Evolutionary conservation across 139 green algal genomes (phyloP), one percentile per base, ranked within the genome.

Genomic region (Chlorella sp.): DNA sequence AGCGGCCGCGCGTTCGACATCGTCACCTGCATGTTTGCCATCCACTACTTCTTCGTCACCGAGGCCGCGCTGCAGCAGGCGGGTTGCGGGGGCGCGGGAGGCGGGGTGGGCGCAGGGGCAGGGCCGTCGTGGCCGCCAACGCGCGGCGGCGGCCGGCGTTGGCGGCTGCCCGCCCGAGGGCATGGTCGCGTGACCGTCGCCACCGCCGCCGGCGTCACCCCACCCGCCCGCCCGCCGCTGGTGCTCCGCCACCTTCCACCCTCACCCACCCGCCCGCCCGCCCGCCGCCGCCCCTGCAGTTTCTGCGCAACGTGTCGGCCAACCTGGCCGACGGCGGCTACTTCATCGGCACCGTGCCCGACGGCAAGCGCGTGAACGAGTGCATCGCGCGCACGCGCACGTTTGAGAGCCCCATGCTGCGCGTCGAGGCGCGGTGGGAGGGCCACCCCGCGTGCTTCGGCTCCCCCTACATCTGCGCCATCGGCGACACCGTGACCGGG

Each of bases 11-110:
- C 42, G 36, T 97, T 90, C 77, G 92, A 96, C 60, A 81, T 84
- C 0, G 86, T 93, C 29, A 95, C 93, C 17, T 97, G 91, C 89
- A 97, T 97, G 90, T 98, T 98, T 88, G 93, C 94, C 23, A 81
- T 97, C 71, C 94, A 98, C 86, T 98, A 98, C 85, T 98, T 98
- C 79, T 97, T 96, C 73, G 83, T 88, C 4, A 74, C 36, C 8
- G 89, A 97, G 84, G 5, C 43, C 8, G 71, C 83, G 14, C 74
- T 96, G 29, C 76, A 87, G 38, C 87, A 78, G 55, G 73, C 50
- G 45, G 21, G 66, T 45, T 53, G 40, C 8, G 21, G 31, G 53
- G n/a, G n/a, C n/a, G n/a, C n/a, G n/a, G n/a, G n/a, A n/a, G n/a
- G n/a, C n/a, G n/a, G n/a, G n/a, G n/a, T n/a, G n/a, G n/a, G n/a